Percentiles rank a stretch among this genome's conserved stretches.
These are phyloP conservation scores for Fragosphaeria purpurea DNA, from an alignment of 2,329 filamentous ascomycete species.

Conservation along the genomic window DNA sequence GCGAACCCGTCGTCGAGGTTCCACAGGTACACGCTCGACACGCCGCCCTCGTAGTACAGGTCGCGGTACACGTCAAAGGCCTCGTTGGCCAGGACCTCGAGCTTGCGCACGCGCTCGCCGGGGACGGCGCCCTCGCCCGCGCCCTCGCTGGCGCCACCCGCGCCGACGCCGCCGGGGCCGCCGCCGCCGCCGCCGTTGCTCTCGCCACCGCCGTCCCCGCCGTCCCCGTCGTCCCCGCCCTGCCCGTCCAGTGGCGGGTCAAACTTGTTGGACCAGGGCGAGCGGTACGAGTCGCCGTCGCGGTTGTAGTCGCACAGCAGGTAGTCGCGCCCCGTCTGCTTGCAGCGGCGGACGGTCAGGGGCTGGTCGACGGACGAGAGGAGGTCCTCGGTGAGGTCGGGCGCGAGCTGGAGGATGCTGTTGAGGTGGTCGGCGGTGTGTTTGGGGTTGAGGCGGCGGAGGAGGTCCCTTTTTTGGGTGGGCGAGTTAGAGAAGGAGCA, in stretches of 20 bases:
- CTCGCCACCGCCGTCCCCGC: constrained; percentile 32
- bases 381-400: constrained; percentile 91
- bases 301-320: constrained; percentile 99
- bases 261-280: constrained; percentile 98
- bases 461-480: constrained; percentile 64
- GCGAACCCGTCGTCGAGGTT: constrained; percentile 97
- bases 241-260: constrained; percentile 77
- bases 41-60: constrained; percentile 92
- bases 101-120: constrained; percentile 80
- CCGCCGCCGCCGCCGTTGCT: constrained; percentile 35
- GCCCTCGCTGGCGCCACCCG: constrained; percentile 43
- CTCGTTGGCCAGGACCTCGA: constrained; percentile 90
- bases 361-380: constrained; percentile 97
- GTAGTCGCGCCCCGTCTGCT: constrained; percentile 85
- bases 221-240: too few species aligned
- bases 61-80: constrained; percentile 96
- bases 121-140: constrained; percentile 74
- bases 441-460: constrained; percentile 93
- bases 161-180: constrained; percentile 37
- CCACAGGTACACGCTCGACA: constrained; percentile 96
- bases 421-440: constrained; percentile 81
- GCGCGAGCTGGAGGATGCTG: constrained; percentile 77
- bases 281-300: constrained; percentile 94
- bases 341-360: constrained; percentile 74
- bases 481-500: background rate